These are phyloP conservation scores for Capronia coronata DNA, from an alignment of 2,329 filamentous ascomycete genomes.

Conservation along the genomic window DNA sequence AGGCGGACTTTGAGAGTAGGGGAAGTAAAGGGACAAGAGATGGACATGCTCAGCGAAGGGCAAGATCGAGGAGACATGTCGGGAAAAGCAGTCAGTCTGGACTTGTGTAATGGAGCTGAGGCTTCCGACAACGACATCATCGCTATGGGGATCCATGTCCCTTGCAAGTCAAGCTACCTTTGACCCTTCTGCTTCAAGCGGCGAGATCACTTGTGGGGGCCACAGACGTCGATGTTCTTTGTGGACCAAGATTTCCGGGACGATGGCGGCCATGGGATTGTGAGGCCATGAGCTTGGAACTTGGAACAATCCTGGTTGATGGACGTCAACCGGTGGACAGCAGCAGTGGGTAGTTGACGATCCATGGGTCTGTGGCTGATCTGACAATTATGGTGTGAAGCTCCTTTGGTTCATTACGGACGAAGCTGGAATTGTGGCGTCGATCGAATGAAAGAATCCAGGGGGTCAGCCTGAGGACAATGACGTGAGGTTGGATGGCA, in stretches of 20 bases:
- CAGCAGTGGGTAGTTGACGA: not conserved
- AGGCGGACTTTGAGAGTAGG: not conserved
- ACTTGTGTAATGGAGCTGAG: not conserved
- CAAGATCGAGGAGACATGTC: not conserved
- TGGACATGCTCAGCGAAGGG: constrained; percentile 2
- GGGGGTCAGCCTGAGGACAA: too few species aligned
- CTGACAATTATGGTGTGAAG: not conserved
- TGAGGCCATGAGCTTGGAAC: constrained; percentile 8
- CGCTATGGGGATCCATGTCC: not conserved
- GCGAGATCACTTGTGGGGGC: constrained; percentile 12
- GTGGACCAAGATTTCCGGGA: constrained; percentile 10
- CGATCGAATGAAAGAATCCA: too few species aligned
- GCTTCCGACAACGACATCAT: constrained; percentile 23
- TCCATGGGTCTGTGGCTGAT: not conserved
- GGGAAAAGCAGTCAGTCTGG: constrained; percentile 10
- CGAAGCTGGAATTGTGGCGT: too few species aligned
- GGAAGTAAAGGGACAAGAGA: constrained; percentile 8
- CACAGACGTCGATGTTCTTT: constrained; percentile 3
- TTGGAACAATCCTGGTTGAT: constrained; percentile 22
- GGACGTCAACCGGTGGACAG: constrained; percentile 6
- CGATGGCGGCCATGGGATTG: not conserved
- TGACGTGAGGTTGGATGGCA: not conserved
- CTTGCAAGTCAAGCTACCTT: not conserved
- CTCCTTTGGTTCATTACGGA: too few species aligned
- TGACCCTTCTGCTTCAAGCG: constrained; percentile 8